These are phyloP conservation scores for Solanum okadae DNA, from an alignment of 257 asterid species.

Conservation along the genomic window DNA sequence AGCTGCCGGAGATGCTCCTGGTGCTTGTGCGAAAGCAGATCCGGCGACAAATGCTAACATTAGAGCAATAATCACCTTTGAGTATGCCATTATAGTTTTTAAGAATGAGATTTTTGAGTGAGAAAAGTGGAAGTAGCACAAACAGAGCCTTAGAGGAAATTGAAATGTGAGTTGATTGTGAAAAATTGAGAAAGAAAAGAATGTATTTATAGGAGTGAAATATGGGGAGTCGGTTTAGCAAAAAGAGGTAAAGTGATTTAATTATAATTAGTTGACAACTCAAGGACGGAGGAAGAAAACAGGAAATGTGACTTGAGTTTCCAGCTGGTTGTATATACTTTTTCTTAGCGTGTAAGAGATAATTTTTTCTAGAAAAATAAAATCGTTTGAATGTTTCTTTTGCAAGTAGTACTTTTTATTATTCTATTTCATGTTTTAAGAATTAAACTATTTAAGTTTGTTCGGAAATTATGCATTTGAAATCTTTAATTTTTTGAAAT, in stretches of 20 bases:
- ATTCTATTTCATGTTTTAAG: too few relatives aligned
- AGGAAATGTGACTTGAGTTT: neutral
- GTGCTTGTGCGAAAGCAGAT: slow-evolving; percentile 39
- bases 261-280: neutral
- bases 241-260: too few relatives aligned
- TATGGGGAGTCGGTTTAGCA: too few relatives aligned
- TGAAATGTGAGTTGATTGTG: neutral
- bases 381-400: neutral
- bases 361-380: neutral
- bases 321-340: neutral
- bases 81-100: slow-evolving; percentile 16
- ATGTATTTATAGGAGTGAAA: neutral
- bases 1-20: slow-evolving; percentile 35
- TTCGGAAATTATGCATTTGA: too few relatives aligned
- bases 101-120: neutral
- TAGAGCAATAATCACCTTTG: slow-evolving; percentile 9
- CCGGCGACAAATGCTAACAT: slow-evolving; percentile 24
- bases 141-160: neutral
- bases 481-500: too few relatives aligned
- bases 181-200: neutral
- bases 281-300: neutral
- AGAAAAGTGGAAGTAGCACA: neutral
- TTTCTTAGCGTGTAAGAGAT: neutral
- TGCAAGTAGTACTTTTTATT: neutral
- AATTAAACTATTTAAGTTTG: too few relatives aligned